Evolutionary conservation across 106 monocot species (phyloP).

Genomic region (Gastrodia elata): DNA sequence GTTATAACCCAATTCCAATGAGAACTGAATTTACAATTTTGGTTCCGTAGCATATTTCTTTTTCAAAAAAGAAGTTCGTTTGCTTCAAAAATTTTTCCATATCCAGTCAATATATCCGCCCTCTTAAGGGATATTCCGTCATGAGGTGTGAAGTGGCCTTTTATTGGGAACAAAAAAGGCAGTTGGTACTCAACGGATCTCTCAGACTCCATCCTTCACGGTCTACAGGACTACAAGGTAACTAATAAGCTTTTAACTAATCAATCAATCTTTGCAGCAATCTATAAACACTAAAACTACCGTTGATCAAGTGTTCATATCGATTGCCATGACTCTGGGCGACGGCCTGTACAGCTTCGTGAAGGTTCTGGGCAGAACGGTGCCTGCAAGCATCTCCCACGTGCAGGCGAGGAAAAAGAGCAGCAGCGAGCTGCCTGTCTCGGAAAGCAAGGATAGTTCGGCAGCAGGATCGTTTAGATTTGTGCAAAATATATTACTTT

Average conservation of each 20-base stretch:
- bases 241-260: too few species aligned
- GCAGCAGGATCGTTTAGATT: too few species aligned
- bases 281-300: too few species aligned
- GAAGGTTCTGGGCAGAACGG: conserved; percentile 44
- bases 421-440: conserved; percentile 22
- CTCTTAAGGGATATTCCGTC: conserved; percentile 69
- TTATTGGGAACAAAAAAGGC: conserved; percentile 47
- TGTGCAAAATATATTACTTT: too few species aligned
- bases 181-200: conserved; percentile 53
- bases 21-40: too few species aligned
- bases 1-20: too few species aligned
- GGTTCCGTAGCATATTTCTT: too few species aligned
- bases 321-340: conserved; percentile 73
- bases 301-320: conserved; percentile 72
- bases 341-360: conserved; percentile 87
- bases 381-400: conserved; percentile 17
- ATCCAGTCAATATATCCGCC: conserved; percentile 74
- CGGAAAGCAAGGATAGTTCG: conserved; percentile 25
- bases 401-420: conserved; percentile 3
- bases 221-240: conserved; percentile 78
- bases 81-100: conserved; percentile 85
- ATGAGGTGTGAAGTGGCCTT: conserved; percentile 91
- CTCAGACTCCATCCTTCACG: conserved; percentile 26
- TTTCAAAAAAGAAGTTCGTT: too few species aligned
- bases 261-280: too few species aligned